phyloP scores from a whole-genome alignment of 805 yeast species.

The Debaryomyces maramus region DNA sequence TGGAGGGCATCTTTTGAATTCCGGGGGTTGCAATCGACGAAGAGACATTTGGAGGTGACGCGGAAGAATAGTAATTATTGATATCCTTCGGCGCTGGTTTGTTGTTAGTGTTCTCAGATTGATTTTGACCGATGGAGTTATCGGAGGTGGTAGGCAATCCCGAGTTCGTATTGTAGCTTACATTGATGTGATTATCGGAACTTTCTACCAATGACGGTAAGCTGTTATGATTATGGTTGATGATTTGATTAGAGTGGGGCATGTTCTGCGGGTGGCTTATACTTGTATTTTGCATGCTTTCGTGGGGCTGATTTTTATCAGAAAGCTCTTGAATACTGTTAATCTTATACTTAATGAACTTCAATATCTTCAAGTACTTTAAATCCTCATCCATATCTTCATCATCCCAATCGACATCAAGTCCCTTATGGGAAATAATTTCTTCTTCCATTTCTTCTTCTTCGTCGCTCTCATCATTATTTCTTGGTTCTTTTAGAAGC shows the following conservation, averaged over 20 bases:
- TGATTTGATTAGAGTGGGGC: background rate
- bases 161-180: background rate
- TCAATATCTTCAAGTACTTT: slow-evolving; percentile 42
- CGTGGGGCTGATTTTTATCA: background rate
- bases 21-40: slow-evolving; percentile 2
- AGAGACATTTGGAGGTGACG: slow-evolving; percentile 3
- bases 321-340: slow-evolving; percentile 4
- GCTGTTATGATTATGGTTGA: slow-evolving; percentile 4
- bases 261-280: slow-evolving; percentile 1
- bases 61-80: slow-evolving; percentile 1
- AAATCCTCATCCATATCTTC: slow-evolving; percentile 49
- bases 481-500: slow-evolving; percentile 30
- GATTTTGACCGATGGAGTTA: background rate
- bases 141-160: background rate
- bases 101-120: background rate
- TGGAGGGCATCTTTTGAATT: slow-evolving; percentile 13
- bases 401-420: slow-evolving; percentile 48
- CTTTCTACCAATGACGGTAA: background rate
- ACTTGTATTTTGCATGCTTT: background rate
- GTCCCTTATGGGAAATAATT: slow-evolving; percentile 14
- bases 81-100: background rate
- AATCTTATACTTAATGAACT: slow-evolving; percentile 41
- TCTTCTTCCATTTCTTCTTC: slow-evolving; percentile 20
- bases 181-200: background rate
- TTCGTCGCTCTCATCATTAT: slow-evolving; percentile 30